These are phyloP conservation scores for Syzygium syzygioides DNA, from an alignment of 441 rosid genomes.

Conservation along the genomic window DNA sequence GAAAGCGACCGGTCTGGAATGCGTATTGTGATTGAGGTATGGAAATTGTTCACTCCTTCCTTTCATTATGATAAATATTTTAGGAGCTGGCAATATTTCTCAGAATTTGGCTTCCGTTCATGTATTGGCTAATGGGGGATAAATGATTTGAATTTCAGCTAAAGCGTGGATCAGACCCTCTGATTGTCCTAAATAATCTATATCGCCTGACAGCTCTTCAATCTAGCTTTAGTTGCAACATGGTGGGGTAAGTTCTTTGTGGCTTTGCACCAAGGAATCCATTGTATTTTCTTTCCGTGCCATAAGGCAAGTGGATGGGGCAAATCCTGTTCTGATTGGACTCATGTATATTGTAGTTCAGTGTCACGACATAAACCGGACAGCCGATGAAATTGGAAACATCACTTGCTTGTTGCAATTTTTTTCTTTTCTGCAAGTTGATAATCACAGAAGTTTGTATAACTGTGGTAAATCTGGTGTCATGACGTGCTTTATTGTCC, in stretches of 20 bases:
- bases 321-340: background rate
- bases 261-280: background rate
- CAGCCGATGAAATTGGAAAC: background rate
- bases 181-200: slow-evolving; percentile 78
- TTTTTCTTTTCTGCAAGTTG: background rate
- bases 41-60: background rate
- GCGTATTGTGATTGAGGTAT: slow-evolving; percentile 95
- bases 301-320: background rate
- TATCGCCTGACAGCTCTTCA: slow-evolving; percentile 91
- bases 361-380: background rate
- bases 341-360: background rate
- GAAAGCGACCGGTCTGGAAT: slow-evolving; percentile 97
- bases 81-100: background rate
- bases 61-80: background rate
- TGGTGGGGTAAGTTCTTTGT: slow-evolving; percentile 70
- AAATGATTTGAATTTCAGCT: slow-evolving; percentile 34
- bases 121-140: background rate
- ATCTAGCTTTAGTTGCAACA: slow-evolving; percentile 95
- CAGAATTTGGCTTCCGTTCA: background rate
- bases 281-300: background rate
- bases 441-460: background rate
- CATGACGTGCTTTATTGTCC: background rate
- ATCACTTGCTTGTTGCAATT: background rate
- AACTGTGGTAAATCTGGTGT: background rate
- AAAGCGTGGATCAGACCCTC: slow-evolving; percentile 79